Conservation (phyloP, 2,329 filamentous ascomycete species). For the Clonostachys sp. region DNA sequence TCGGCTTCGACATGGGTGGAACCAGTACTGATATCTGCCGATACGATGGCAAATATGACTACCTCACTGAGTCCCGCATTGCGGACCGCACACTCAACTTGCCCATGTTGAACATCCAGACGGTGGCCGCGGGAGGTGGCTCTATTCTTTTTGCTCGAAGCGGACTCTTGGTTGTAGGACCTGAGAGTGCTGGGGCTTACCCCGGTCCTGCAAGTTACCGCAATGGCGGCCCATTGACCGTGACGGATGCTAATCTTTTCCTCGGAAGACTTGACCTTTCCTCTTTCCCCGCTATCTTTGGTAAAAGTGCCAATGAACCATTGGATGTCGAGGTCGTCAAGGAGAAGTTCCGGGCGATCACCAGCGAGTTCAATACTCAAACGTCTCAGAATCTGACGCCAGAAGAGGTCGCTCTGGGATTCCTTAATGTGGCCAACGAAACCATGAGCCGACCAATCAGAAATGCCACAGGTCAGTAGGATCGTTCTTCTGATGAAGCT, state of each 20-base stretch:
- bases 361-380: conserved; percentile 30
- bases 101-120: conserved; percentile 70
- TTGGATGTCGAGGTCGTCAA: conserved; percentile 30
- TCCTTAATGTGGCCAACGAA: conserved; percentile 72
- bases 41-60: conserved; percentile 65
- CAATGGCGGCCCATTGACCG: conserved; percentile 66
- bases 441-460: conserved; percentile 74
- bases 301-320: conserved; percentile 56
- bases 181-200: conserved; percentile 66
- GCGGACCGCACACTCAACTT: conserved; percentile 66
- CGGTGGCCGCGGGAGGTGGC: conserved; percentile 49
- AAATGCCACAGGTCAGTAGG: conserved; percentile 47
- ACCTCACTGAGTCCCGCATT: conserved; percentile 67
- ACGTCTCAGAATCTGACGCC: conserved; percentile 19
- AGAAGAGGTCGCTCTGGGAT: conserved; percentile 55
- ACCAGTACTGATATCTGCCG: conserved; percentile 69
- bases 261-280: conserved; percentile 52
- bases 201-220: conserved; percentile 68
- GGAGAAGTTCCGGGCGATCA: conserved; percentile 30
- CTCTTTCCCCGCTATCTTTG: conserved; percentile 69
- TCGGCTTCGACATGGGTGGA: conserved; percentile 43
- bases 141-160: conserved; percentile 61
- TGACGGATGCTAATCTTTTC: conserved; percentile 68
- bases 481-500: not conserved
- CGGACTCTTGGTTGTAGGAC: conserved; percentile 65